Evolutionary conservation across 148 eudicot species (phyloP), one percentile per base, ranked within the genome.

Genomic region (Vaccinium myrtillus): DNA sequence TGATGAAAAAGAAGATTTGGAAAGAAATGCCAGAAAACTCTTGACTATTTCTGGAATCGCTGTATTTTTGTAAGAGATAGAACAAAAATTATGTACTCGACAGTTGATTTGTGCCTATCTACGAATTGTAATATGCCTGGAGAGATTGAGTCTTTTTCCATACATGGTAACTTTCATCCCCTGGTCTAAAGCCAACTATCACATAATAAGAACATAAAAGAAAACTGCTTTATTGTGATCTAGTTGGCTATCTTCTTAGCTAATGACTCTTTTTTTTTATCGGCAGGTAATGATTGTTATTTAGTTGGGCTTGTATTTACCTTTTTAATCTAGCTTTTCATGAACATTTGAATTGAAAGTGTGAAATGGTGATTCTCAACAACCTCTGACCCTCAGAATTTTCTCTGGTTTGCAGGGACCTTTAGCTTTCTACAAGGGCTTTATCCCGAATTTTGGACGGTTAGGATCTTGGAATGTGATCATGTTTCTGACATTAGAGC

Each of bases 381-480:
- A 46, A 23, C 13, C 8, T 70, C 14, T n/a, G 2, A 25, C 25
- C 12, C 53, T 36, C n/a, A 18, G n/a, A 18, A 67, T 63, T 77
- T 51, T 53, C 76, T 79, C n/a, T 82, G 23, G 82, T n/a, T 81
- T 91, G 89, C 98, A 97, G 99, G 99, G 99, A 83, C 98, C 98
- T 84, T 79, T 95, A 49, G 98, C 99, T 79, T 97, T 97, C 89
- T 97, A 97, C 83, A 97, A 94, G 87, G 99, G 99, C 65, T 95
- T 97, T 78, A 89, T 97, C 79, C 99, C 99, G 69, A 97, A 97
- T 82, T 95, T 97, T 85, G 96, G 95, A 85, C 92, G 99, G 55
- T 90, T 97, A 53, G 99, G 99, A 76, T 95, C 98, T 39, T 97
- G 99, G 98, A 97, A 97, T 82, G 99, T 95, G 89, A 95, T 97